Percentiles rank a stretch among this genome's conserved stretches.
Evolutionary conservation across 2,329 filamentous ascomycete species (phyloP).

Genomic region (Epichloe amarillans): DNA sequence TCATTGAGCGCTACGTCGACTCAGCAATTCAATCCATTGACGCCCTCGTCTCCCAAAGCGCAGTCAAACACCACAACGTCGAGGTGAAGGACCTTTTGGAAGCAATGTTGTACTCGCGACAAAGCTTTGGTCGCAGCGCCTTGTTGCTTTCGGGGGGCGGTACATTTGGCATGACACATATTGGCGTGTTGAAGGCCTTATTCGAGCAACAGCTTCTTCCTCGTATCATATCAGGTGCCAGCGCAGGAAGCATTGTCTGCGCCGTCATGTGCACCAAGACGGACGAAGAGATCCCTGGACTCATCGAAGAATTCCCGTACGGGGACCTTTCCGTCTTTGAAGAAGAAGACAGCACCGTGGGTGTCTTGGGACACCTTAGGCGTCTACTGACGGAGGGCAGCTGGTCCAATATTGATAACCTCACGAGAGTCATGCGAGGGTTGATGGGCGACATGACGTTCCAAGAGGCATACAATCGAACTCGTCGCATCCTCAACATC

Average conservation of each 20-base stretch:
- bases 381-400: slow-evolving; percentile 69
- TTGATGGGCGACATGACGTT: slow-evolving; percentile 86
- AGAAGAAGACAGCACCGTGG: slow-evolving; percentile 42
- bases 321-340: slow-evolving; percentile 77
- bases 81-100: slow-evolving; percentile 50
- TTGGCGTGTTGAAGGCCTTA: slow-evolving; percentile 73
- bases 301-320: slow-evolving; percentile 59
- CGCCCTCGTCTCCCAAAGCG: slow-evolving; percentile 50
- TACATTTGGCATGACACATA: slow-evolving; percentile 85
- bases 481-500: slow-evolving; percentile 81
- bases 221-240: slow-evolving; percentile 76
- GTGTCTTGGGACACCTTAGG: slow-evolving; percentile 53
- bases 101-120: slow-evolving; percentile 55
- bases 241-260: slow-evolving; percentile 76
- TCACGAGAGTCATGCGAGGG: slow-evolving; percentile 67
- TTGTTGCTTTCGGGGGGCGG: slow-evolving; percentile 69
- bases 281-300: slow-evolving; percentile 60
- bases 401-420: slow-evolving; percentile 72
- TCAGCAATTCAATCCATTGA: slow-evolving; percentile 64
- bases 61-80: slow-evolving; percentile 33
- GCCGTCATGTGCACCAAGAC: slow-evolving; percentile 66
- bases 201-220: slow-evolving; percentile 65
- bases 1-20: slow-evolving; percentile 79
- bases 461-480: slow-evolving; percentile 91
- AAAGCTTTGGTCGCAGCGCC: slow-evolving; percentile 75